Percentiles rank a stretch among this genome's conserved stretches.
These are phyloP conservation scores for Barnettozyma pratensis DNA, from an alignment of 805 yeast species.

Conservation along the genomic window DNA sequence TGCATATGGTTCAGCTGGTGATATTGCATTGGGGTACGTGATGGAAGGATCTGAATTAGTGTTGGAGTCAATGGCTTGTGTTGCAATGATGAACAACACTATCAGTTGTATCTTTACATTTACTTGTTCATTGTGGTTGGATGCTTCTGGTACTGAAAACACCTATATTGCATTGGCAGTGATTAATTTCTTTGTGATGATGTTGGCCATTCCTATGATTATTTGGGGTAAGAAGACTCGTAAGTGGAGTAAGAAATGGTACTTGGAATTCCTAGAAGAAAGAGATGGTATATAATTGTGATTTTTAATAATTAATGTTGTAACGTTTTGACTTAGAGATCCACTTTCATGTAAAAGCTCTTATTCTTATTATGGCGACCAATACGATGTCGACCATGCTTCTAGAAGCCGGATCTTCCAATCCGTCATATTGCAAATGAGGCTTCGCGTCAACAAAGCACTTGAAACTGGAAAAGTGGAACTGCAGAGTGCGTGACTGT, in stretches of 20 bases:
- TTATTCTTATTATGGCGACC: too few relatives aligned
- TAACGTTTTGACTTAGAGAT: too few relatives aligned
- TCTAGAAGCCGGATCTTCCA: too few relatives aligned
- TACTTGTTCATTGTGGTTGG: constrained; percentile 57
- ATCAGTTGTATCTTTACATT: constrained; percentile 65
- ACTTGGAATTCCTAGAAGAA: constrained; percentile 46
- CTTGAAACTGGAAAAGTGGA: too few relatives aligned
- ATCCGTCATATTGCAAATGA: too few relatives aligned
- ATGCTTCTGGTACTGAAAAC: constrained; percentile 48
- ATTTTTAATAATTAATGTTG: background rate
- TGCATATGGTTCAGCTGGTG: constrained; percentile 69
- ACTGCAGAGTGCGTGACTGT: too few relatives aligned
- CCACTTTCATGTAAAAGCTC: too few relatives aligned
- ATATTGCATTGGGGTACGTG: constrained; percentile 59
- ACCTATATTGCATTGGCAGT: constrained; percentile 59
- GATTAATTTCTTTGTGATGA: constrained; percentile 54
- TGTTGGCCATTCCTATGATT: constrained; percentile 51
- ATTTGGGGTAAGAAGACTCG: constrained; percentile 57
- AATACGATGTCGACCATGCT: too few relatives aligned
- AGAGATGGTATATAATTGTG: constrained; percentile 36
- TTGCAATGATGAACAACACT: constrained; percentile 55
- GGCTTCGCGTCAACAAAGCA: too few relatives aligned
- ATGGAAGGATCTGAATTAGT: constrained; percentile 72
- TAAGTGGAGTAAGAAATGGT: constrained; percentile 51
- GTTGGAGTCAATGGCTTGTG: constrained; percentile 68